phyloP scores from a whole-genome alignment of 2,329 filamentous ascomycete genomes.

The Gnomoniopsis sp. region DNA sequence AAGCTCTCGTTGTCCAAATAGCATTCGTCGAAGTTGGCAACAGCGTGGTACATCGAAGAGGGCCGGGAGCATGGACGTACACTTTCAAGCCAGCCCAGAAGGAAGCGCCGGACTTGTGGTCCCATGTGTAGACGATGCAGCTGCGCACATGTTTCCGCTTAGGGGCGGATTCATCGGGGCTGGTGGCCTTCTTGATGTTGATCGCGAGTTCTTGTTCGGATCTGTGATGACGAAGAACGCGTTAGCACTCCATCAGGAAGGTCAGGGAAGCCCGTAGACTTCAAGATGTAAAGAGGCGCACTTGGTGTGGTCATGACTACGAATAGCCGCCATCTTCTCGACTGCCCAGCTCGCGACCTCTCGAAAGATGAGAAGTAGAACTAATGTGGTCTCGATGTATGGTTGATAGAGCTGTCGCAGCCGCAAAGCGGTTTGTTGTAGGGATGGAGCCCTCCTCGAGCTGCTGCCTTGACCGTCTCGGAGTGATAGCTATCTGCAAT shows the following conservation, averaged over 20 bases:
- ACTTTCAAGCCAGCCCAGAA: slow-evolving; percentile 99
- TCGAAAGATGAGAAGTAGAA: neutral
- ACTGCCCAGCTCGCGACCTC: neutral
- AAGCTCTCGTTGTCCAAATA: too few relatives aligned
- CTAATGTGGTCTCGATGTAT: neutral
- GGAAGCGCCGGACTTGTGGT: slow-evolving; percentile 90
- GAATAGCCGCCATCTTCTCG: slow-evolving; percentile 29
- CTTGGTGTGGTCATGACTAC: slow-evolving; percentile 31
- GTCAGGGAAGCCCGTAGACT: neutral
- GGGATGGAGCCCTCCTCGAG: neutral
- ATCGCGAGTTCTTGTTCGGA: slow-evolving; percentile 67
- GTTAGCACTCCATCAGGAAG: slow-evolving; percentile 17
- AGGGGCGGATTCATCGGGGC: slow-evolving; percentile 63
- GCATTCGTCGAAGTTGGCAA: too few relatives aligned
- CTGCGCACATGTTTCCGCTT: slow-evolving; percentile 93
- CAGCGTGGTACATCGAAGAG: neutral
- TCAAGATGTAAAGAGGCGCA: slow-evolving; percentile 16
- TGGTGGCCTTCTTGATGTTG: slow-evolving; percentile 69
- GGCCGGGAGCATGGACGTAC: slow-evolving; percentile 38
- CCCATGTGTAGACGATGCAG: slow-evolving; percentile 99
- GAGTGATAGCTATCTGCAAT: neutral
- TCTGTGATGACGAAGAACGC: slow-evolving; percentile 34
- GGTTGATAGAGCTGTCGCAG: neutral
- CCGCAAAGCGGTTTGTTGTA: neutral
- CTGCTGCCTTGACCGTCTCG: neutral